Conservation (phyloP, 2,329 filamentous ascomycete genomes). For the Phyllosticta citriasiana region DNA sequence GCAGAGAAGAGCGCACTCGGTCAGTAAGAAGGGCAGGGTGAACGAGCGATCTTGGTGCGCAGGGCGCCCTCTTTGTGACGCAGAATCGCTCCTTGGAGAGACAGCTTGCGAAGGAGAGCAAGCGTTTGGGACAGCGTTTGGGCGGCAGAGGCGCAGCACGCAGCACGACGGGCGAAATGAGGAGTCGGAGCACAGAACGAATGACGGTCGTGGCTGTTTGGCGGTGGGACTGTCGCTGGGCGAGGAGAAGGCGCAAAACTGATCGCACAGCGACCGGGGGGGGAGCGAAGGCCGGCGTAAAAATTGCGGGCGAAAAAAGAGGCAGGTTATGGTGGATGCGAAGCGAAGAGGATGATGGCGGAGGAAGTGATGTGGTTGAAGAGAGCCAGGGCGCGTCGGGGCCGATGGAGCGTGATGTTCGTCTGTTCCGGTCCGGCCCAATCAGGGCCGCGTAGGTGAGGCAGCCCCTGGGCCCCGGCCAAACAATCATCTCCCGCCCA, state of each 20-base stretch:
- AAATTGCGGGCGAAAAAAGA: neutral
- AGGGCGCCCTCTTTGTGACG: neutral
- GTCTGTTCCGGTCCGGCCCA: neutral
- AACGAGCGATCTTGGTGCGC: neutral
- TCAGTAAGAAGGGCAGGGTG: neutral
- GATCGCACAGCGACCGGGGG: neutral
- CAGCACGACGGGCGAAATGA: conserved; percentile 5
- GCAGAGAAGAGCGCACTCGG: neutral
- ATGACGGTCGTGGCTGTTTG: conserved; percentile 7
- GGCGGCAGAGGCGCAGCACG: neutral
- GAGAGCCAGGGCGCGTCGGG: neutral
- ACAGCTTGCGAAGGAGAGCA: neutral
- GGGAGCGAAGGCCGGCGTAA: neutral
- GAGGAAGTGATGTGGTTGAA: neutral
- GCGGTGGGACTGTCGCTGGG: conserved; percentile 1
- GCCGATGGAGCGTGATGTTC: neutral
- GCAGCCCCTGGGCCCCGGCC: neutral
- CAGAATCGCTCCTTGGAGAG: neutral
- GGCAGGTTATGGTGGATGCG: neutral
- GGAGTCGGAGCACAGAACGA: conserved; percentile 10
- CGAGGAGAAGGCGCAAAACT: neutral
- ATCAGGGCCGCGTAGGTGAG: neutral
- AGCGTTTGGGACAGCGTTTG: neutral
- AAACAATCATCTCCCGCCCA: neutral
- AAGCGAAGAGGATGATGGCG: neutral